Percentiles rank a stretch among this genome's conserved stretches.
phyloP scores from a whole-genome alignment of 2,329 filamentous ascomycete genomes.

The Kalmusia sp. region DNA sequence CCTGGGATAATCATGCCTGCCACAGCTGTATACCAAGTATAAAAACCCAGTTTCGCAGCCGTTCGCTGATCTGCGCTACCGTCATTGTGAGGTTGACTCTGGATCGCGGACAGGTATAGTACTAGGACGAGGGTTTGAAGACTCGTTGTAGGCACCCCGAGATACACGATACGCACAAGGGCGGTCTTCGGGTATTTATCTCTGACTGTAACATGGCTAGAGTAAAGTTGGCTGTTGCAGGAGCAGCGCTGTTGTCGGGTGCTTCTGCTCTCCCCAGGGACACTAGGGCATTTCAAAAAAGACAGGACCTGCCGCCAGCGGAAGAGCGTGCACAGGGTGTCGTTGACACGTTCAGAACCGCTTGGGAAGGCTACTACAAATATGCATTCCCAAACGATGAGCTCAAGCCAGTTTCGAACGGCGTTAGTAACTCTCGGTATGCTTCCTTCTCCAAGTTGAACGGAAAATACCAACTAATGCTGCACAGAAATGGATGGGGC shows the following conservation, averaged over 20 bases:
- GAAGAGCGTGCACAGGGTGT: constrained; percentile 41
- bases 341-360: constrained; percentile 39
- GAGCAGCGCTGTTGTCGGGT: constrained; percentile 5
- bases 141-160: too few species aligned
- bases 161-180: too few species aligned
- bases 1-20: neutral
- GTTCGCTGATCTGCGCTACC: neutral
- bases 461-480: neutral
- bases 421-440: constrained; percentile 73
- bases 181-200: too few species aligned
- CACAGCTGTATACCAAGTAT: neutral
- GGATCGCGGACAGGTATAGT: too few species aligned
- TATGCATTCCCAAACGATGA: constrained; percentile 82
- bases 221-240: constrained; percentile 6
- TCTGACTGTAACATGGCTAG: constrained; percentile 2
- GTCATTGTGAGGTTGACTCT: neutral
- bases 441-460: constrained; percentile 20
- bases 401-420: constrained; percentile 71
- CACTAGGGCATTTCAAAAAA: constrained; percentile 11
- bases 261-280: constrained; percentile 12
- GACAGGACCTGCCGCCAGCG: constrained; percentile 13
- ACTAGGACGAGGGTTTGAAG: too few species aligned
- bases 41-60: neutral
- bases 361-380: constrained; percentile 64
- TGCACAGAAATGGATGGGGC: constrained; percentile 80